These are phyloP conservation scores for Domatiomyces globalis DNA, from an alignment of 2,329 filamentous ascomycete species.

Conservation along the genomic window DNA sequence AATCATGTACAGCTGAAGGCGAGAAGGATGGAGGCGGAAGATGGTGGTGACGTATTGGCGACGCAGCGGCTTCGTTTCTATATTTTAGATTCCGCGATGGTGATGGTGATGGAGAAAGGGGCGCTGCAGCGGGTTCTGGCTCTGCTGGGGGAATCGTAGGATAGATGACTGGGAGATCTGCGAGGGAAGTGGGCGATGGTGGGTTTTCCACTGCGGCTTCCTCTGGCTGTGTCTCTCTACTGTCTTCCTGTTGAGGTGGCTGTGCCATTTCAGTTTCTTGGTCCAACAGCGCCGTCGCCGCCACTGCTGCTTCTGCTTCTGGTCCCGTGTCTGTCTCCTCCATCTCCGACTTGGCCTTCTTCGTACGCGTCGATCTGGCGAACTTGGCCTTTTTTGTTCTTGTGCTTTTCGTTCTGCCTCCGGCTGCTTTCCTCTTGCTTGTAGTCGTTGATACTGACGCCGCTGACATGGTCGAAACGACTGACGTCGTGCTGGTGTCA, in stretches of 20 bases:
- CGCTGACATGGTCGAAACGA: constrained; percentile 25
- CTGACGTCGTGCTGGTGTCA: constrained; percentile 42
- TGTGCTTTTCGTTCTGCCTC: constrained; percentile 22
- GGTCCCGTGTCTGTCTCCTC: constrained; percentile 26
- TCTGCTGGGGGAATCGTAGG: not conserved
- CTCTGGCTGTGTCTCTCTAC: not conserved
- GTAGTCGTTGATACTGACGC: constrained; percentile 24
- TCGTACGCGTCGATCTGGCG: constrained; percentile 10
- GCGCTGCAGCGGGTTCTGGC: not conserved
- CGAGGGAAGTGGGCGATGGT: not conserved
- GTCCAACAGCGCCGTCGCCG: constrained; percentile 16
- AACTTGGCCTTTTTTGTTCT: constrained; percentile 24
- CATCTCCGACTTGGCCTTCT: constrained; percentile 17
- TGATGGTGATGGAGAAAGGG: constrained; percentile 6
- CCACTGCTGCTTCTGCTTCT: constrained; percentile 22
- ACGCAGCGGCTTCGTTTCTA: not conserved
- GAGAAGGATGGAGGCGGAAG: constrained; percentile 33
- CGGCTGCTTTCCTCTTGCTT: constrained; percentile 29
- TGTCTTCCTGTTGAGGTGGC: not conserved
- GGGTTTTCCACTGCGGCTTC: not conserved
- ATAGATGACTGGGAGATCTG: not conserved
- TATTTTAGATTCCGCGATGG: constrained; percentile 8
- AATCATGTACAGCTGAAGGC: constrained; percentile 47
- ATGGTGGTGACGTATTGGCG: constrained; percentile 7
- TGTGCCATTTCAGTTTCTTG: not conserved